Base-by-base conservation (phyloP, 2,329 filamentous ascomycete genomes). In the Pseudopyrenochaeta lycopersici region DNA sequence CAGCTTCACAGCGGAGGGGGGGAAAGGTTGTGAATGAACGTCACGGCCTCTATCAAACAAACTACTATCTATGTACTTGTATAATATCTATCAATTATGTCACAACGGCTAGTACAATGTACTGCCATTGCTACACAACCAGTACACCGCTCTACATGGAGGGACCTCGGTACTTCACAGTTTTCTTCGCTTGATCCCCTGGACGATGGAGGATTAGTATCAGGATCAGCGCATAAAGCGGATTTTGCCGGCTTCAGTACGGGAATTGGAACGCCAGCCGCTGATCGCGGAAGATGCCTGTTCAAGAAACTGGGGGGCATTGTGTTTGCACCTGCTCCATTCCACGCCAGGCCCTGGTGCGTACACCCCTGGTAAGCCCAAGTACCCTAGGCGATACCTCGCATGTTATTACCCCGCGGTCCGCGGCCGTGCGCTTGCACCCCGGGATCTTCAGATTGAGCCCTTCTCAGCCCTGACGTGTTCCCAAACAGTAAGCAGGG, bases 391-490 rank as follows among this genome's bases (percentile, higher is more conserved):
- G 33, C 21, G 18, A 47, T 35, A 59, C 50, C 58, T 60, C 51
- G 60, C 60, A 59, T 59, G 44, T 27, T 44, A 49, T 52, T 58
- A 54, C 47, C 54, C 60, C 57, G 50, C 54, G 47, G 41, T 60
- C 30, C 46, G 49, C 27, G 39, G 29, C 46, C 54, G 54, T 52
- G 50, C 47, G n/a, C 32, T 3, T 14, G 9, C 35, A 17, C n/a
- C n/a, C 33, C n/a, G 7, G n/a, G 15, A 27, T 21, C 27, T 30
- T 36, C n/a, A 14, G 35, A 32, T 27, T 32, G 39, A 27, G 23
- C 23, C 4, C 4, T 27, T 9, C 23, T 27, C 23, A 27, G 23
- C 23, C 23, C 23, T 27, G 23, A 27, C 9, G 23, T 27, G 23
- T 27, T 27, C 4, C 9, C 23, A 27, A 27, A 27, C 23, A 27